Conservation (phyloP, 208 protist genomes). For the Leishmania lainsoni region DNA sequence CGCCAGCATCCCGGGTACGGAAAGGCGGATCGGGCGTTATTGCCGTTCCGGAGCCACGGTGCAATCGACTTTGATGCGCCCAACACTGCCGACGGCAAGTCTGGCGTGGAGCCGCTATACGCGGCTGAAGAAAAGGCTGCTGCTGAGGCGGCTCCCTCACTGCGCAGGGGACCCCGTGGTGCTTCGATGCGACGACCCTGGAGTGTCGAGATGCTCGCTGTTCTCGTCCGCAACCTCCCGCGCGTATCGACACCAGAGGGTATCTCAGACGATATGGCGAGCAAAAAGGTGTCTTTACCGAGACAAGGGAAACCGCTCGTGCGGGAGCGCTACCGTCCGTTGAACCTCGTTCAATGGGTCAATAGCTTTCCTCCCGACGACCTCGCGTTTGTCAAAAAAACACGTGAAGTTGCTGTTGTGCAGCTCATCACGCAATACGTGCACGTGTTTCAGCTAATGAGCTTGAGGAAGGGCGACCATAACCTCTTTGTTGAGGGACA, state of each 20-base stretch:
- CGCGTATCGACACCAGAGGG: conserved; percentile 34
- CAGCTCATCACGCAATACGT: conserved; percentile 52
- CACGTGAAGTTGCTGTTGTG: conserved; percentile 50
- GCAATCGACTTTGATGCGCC: not conserved
- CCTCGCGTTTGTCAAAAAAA: conserved; percentile 54
- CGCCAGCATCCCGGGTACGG: conserved; percentile 69
- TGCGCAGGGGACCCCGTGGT: not conserved
- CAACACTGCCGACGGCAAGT: not conserved
- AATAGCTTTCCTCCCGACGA: conserved; percentile 66
- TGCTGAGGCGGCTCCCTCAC: not conserved
- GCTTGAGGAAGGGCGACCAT: conserved; percentile 43
- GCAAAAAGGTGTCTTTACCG: not conserved
- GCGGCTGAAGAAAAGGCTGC: not conserved
- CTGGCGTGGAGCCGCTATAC: conserved; percentile 7
- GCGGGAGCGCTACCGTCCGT: conserved; percentile 37
- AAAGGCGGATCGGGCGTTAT: conserved; percentile 47
- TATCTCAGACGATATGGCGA: not conserved
- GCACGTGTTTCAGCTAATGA: conserved; percentile 81
- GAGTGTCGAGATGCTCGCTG: conserved; percentile 60
- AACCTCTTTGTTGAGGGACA: conserved; percentile 45
- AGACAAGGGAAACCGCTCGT: conserved; percentile 10
- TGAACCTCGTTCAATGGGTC: conserved; percentile 76
- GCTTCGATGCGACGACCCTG: conserved; percentile 10
- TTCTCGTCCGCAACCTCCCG: conserved; percentile 69
- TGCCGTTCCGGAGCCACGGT: not conserved